These are phyloP conservation scores for Sphagnum fallax DNA, from an alignment of 228 moss, liverwort and hornwort species.

Conservation along the genomic window DNA sequence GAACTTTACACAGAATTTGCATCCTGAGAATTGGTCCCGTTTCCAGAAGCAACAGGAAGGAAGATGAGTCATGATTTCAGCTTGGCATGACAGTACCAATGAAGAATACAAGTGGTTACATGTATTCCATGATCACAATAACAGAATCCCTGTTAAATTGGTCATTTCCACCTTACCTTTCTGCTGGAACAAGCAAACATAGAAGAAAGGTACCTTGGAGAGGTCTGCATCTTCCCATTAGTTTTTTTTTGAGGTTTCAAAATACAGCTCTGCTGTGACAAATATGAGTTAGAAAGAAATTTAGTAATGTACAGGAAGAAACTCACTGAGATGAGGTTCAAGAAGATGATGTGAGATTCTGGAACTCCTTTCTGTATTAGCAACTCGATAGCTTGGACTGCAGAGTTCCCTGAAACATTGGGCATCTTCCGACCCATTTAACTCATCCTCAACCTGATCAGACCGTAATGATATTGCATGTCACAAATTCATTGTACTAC, in stretches of 20 bases:
- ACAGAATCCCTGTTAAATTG: too few species aligned
- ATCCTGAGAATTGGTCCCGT: too few species aligned
- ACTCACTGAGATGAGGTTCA: conserved; percentile 64
- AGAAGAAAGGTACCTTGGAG: not conserved
- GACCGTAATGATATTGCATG: not conserved
- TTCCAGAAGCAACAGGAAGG: too few species aligned
- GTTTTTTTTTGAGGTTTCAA: too few species aligned
- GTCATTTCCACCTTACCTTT: too few species aligned
- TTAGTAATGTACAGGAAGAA: not conserved
- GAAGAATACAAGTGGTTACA: too few species aligned
- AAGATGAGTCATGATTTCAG: too few species aligned
- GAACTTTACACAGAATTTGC: too few species aligned
- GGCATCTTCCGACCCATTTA: not conserved
- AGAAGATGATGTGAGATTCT: conserved; percentile 65
- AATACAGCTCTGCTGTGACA: not conserved
- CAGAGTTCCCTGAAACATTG: conserved; percentile 52
- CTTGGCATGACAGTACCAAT: too few species aligned
- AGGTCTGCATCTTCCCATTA: too few species aligned
- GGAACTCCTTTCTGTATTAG: conserved; percentile 68
- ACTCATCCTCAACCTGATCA: not conserved
- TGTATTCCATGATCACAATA: too few species aligned
- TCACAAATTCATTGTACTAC: too few species aligned
- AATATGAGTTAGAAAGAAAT: not conserved
- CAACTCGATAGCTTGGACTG: conserved; percentile 79
- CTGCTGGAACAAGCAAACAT: not conserved